Conservation (phyloP, 768 basidiomycete species). For the Termitomyces sp. region DNA sequence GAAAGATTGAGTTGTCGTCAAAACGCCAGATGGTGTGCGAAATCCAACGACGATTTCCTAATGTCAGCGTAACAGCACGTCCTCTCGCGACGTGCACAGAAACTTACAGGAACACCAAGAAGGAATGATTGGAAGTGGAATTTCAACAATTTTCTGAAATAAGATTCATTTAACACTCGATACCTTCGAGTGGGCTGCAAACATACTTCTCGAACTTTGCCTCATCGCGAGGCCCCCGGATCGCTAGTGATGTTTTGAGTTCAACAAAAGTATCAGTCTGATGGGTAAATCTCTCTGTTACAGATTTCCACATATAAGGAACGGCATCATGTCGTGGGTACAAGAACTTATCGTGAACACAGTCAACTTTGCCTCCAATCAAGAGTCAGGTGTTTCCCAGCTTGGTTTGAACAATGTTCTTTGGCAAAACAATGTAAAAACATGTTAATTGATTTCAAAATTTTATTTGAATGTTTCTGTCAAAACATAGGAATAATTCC, state of each 20-base stretch:
- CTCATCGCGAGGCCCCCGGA: conserved; percentile 61
- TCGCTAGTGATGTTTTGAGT: conserved; percentile 78
- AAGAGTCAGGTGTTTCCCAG: conserved; percentile 66
- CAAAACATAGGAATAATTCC: too few relatives aligned
- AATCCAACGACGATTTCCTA: conserved; percentile 88
- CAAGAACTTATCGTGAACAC: conserved; percentile 58
- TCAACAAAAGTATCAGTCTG: conserved; percentile 72
- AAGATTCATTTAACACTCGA: background rate
- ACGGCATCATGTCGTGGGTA: background rate
- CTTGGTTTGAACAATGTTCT: conserved; percentile 85
- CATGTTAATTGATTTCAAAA: too few relatives aligned
- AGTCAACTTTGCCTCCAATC: conserved; percentile 90
- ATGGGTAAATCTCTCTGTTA: conserved; percentile 54
- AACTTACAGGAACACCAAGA: conserved; percentile 79
- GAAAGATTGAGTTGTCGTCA: conserved; percentile 65
- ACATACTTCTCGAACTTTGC: conserved; percentile 74
- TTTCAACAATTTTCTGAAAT: conserved; percentile 76
- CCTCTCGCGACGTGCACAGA: background rate
- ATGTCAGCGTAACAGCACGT: background rate
- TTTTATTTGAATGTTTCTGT: too few relatives aligned
- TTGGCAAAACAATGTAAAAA: too few relatives aligned
- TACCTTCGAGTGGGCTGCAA: background rate
- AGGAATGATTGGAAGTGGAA: conserved; percentile 92
- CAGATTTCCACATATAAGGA: conserved; percentile 8
- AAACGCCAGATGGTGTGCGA: conserved; percentile 68